Base-by-base conservation (phyloP, 2,329 filamentous ascomycete genomes). In the Escovopsis sp. region DNA sequence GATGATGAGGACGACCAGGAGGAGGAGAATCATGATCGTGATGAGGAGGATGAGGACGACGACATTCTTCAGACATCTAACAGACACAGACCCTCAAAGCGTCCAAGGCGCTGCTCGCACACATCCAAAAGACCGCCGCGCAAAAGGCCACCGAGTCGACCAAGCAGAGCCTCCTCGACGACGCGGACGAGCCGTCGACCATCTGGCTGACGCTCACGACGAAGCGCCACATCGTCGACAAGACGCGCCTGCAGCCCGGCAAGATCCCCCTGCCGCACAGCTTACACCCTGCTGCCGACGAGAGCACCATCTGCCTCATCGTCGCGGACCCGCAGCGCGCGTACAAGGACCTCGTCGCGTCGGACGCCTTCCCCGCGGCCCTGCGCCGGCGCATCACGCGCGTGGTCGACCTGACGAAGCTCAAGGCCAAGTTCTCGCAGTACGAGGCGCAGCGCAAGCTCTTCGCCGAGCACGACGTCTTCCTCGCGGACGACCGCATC, bases 401-500 rank as follows among this genome's bases (percentile, higher is more conserved):
- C 44, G 72, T 98, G 31, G 79, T 96, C 49, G 85, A 86, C 48
- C 63, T 87, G 45, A 69, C 70, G 48, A 93, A 96, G 59, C 67
- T 98, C 42, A 62, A 63, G 52, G 70, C 78, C 47, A 88, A 90
- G 63, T 94, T 81, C 69, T 78, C 81, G 65, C 74, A 81, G 41
- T 98, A 84, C 60, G 90, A 98, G 63, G 76, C 75, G 35, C 77
- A 83, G 58, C 71, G 90, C 44, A 84, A 90, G 57, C 71, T 98
- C 26, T 72, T 79, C 42, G 65, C 75, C 31, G 84, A 94, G 57
- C 85, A 94, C 58, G 90, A 96, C 54, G 64, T 96, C 38, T 96
- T 98, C 63, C 69, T 98, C 38, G 88, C 82, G 35, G 90, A 98
- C 55, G 83, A 94, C 52, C 71, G 90, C 33, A 81, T 98, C 48